These are phyloP conservation scores for Penicillium nordicum DNA, from an alignment of 2,329 filamentous ascomycete genomes.

Conservation along the genomic window DNA sequence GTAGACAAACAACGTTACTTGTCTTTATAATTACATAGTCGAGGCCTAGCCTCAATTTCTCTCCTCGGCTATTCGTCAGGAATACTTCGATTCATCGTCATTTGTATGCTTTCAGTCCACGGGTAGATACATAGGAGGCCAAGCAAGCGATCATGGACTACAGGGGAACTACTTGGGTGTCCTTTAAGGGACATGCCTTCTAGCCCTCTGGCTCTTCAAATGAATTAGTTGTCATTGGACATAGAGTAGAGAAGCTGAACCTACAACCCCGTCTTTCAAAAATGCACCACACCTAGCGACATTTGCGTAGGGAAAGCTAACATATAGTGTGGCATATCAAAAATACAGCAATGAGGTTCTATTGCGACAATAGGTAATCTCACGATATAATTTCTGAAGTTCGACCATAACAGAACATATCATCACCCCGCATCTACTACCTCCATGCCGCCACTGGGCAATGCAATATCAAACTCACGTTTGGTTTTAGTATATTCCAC, in stretches of 20 bases:
- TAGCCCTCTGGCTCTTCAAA: neutral
- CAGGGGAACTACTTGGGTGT: neutral
- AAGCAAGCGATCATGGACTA: no score
- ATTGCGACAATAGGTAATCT: neutral
- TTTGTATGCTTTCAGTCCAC: no score
- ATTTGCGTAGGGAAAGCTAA: neutral
- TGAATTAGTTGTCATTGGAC: neutral
- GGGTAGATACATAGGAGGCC: no score
- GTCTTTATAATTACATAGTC: neutral
- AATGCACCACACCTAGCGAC: neutral
- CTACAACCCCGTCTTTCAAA: neutral
- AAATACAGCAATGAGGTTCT: no score
- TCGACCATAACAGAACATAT: neutral
- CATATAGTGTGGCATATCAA: neutral
- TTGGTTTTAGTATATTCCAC: neutral
- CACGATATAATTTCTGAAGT: neutral
- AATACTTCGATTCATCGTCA: no score
- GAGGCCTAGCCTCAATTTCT: no score
- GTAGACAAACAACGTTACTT: no score
- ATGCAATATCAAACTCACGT: neutral
- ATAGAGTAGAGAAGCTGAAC: neutral
- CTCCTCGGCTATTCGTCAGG: no score
- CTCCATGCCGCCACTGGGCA: neutral
- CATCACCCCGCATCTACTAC: neutral
- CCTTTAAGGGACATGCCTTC: neutral